A percentile compares a stretch with the other conserved stretches of the same genome.
Evolutionary conservation across 352 stramenopile species (phyloP).

Genomic region (Peronospora farinosa): DNA sequence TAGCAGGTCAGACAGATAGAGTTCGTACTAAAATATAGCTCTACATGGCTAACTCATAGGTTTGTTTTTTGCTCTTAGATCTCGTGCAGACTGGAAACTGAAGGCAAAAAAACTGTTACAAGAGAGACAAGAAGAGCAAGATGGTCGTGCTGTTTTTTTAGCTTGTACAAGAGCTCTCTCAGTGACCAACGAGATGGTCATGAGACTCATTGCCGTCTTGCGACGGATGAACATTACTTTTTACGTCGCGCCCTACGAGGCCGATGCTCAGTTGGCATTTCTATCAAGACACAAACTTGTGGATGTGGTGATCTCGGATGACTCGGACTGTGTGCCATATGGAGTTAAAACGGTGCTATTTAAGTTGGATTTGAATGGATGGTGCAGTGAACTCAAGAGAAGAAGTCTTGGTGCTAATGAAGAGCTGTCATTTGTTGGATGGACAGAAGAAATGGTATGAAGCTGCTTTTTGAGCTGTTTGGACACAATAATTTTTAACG

Average conservation of each 20-base stretch:
- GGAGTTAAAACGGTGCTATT: slow-evolving; percentile 89
- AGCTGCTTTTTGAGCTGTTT: background rate
- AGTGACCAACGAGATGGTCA: slow-evolving; percentile 74
- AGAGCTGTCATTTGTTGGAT: slow-evolving; percentile 74
- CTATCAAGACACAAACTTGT: slow-evolving; percentile 81
- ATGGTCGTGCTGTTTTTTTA: slow-evolving; percentile 18
- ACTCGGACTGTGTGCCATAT: slow-evolving; percentile 94
- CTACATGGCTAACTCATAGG: background rate
- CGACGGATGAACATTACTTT: slow-evolving; percentile 78
- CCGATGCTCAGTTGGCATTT: slow-evolving; percentile 95
- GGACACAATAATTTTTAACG: background rate
- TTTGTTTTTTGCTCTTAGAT: slow-evolving; percentile 15
- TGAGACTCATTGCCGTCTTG: slow-evolving; percentile 56
- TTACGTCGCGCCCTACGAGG: slow-evolving; percentile 95
- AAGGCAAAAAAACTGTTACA: slow-evolving; percentile 35
- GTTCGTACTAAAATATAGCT: slow-evolving; percentile 5
- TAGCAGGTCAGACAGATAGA: slow-evolving; percentile 30
- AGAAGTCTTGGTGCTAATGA: slow-evolving; percentile 75
- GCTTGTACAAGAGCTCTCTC: slow-evolving; percentile 50
- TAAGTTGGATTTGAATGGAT: slow-evolving; percentile 88
- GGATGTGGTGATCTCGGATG: slow-evolving; percentile 94
- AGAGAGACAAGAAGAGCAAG: slow-evolving; percentile 16
- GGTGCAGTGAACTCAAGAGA: slow-evolving; percentile 83
- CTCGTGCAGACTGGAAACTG: slow-evolving; percentile 33
- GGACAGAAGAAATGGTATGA: slow-evolving; percentile 80